Evolutionary conservation across 2,329 filamentous ascomycete genomes (phyloP).

Genomic region (Claviceps monticola): DNA sequence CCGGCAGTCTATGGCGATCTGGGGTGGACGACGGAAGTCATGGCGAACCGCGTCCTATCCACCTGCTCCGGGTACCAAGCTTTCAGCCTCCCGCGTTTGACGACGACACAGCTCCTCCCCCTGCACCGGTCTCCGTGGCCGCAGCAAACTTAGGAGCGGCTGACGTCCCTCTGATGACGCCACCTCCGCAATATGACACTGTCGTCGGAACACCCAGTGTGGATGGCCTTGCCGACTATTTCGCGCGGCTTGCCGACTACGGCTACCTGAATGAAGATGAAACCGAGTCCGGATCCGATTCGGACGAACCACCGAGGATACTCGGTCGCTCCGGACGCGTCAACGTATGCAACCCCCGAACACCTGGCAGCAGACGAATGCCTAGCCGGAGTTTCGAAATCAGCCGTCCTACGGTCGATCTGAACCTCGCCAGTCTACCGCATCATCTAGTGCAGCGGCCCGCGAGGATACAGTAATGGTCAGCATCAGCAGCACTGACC

Average conservation of each 20-base stretch:
- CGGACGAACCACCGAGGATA: constrained; percentile 32
- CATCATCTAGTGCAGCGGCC: not conserved
- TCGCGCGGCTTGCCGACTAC: constrained; percentile 62
- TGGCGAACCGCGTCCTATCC: constrained; percentile 54
- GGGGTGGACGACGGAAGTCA: constrained; percentile 4
- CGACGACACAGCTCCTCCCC: constrained; percentile 42
- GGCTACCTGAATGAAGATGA: constrained; percentile 30
- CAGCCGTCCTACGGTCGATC: constrained; percentile 20
- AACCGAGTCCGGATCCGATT: constrained; percentile 27
- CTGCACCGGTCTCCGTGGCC: constrained; percentile 14
- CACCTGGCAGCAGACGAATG: constrained; percentile 34
- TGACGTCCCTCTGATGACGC: constrained; percentile 43
- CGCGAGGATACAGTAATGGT: not conserved
- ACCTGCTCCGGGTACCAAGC: constrained; percentile 68
- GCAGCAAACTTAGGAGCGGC: constrained; percentile 10
- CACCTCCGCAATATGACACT: constrained; percentile 71
- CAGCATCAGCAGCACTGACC: too few relatives aligned
- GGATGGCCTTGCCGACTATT: constrained; percentile 72
- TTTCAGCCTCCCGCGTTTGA: constrained; percentile 83
- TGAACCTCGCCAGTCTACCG: not conserved
- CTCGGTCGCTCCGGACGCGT: constrained; percentile 39
- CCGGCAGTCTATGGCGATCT: constrained; percentile 8
- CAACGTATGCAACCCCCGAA: constrained; percentile 43
- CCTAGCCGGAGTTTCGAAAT: constrained; percentile 45
- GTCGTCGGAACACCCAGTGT: constrained; percentile 58